A percentile compares a stretch with the other conserved stretches of the same genome.
Evolutionary conservation across 306 rosid genomes (phyloP).

Genomic region (Senna tora): DNA sequence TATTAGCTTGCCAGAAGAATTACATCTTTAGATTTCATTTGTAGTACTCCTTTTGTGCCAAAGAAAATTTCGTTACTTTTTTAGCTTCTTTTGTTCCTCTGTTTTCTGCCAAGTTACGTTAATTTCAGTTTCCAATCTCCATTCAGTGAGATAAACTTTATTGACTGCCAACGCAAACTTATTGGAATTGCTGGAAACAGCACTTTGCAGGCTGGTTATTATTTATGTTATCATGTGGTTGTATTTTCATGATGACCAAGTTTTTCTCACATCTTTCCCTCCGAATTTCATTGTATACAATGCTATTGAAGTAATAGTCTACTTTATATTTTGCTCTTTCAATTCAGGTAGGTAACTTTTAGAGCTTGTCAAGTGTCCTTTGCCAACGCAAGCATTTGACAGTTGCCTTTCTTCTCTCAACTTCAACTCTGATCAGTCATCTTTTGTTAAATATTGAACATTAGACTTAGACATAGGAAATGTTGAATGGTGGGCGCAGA

Average conservation of each 20-base stretch:
- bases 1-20: conserved; percentile 25
- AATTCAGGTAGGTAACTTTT: conserved; percentile 10
- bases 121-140: conserved; percentile 33
- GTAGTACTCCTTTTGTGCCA: conserved; percentile 37
- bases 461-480: neutral
- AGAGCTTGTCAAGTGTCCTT: conserved; percentile 6
- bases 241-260: neutral
- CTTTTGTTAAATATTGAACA: neutral
- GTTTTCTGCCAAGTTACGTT: conserved; percentile 22
- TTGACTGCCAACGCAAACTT: conserved; percentile 22
- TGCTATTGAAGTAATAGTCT: conserved; percentile 30
- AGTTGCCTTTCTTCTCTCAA: conserved; percentile 1
- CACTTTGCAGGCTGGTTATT: conserved; percentile 29
- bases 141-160: conserved; percentile 1
- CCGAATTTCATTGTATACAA: conserved; percentile 4
- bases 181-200: conserved; percentile 34
- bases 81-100: conserved; percentile 34
- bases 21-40: conserved; percentile 32
- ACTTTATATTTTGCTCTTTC: conserved; percentile 35
- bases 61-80: conserved; percentile 31
- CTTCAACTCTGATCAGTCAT: neutral
- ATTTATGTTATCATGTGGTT: conserved; percentile 10
- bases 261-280: neutral
- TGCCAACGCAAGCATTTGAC: conserved; percentile 8
- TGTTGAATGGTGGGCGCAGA: neutral